Percentiles rank a stretch among this genome's conserved stretches.
Evolutionary conservation across 1,284 basidiomycete genomes (phyloP).

Genomic region (Puccinia coronata): DNA sequence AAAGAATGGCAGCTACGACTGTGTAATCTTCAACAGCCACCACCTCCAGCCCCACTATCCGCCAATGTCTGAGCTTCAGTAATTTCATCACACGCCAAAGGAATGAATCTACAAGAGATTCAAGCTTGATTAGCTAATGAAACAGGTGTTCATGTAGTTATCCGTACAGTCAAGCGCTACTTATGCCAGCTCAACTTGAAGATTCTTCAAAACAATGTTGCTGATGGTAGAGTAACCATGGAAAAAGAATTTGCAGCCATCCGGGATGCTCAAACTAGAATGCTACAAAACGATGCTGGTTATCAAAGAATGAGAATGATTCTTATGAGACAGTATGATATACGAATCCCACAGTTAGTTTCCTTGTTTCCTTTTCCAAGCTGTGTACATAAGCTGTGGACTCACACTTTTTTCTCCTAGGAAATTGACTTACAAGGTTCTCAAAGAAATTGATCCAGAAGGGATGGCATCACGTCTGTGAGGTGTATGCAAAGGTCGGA

Average conservation of each 20-base stretch:
- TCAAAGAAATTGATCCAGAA: not conserved
- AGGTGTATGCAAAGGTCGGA: not conserved
- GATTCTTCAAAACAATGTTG: not conserved
- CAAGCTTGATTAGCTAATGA: constrained; percentile 2
- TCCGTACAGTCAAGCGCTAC: not conserved
- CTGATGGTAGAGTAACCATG: not conserved
- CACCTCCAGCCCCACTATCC: not conserved
- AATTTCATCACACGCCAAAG: not conserved
- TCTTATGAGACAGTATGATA: not conserved
- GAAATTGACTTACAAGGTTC: not conserved
- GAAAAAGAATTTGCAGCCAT: not conserved
- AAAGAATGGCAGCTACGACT: not conserved
- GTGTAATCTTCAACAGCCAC: not conserved
- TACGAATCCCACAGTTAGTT: not conserved
- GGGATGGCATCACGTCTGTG: not conserved
- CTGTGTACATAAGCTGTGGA: not conserved
- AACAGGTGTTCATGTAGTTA: not conserved
- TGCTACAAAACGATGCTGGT: not conserved
- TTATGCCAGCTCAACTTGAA: not conserved
- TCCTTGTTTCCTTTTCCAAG: no score
- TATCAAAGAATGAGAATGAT: not conserved
- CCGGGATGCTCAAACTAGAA: not conserved
- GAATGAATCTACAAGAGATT: not conserved
- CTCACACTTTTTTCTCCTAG: not conserved
- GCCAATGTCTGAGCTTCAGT: not conserved